These are phyloP conservation scores for Periconia macrospinosa DNA, from an alignment of 2,329 filamentous ascomycete species.

Conservation along the genomic window DNA sequence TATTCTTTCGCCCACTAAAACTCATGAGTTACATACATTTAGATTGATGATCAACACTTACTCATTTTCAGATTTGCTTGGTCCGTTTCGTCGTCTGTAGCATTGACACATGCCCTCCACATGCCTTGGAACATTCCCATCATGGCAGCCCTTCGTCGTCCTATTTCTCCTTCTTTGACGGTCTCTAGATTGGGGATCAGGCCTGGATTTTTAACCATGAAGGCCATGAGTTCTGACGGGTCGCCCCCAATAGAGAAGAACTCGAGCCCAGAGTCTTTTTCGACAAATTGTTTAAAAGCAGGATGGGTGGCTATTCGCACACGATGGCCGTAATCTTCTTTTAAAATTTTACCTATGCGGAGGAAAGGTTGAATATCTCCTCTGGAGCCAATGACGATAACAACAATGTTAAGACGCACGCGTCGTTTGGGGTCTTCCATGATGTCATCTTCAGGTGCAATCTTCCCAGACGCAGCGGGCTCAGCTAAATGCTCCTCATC, in stretches of 20 bases:
- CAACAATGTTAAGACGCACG: conserved; percentile 73
- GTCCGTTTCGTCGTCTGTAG: conserved; percentile 69
- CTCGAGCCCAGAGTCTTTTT: conserved; percentile 71
- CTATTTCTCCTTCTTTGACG: conserved; percentile 73
- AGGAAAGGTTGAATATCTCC: conserved; percentile 83
- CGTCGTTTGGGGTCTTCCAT: conserved; percentile 37
- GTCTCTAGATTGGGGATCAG: conserved; percentile 75
- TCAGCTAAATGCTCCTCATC: conserved; percentile 36
- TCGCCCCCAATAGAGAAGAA: conserved; percentile 82
- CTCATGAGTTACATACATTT: conserved; percentile 9
- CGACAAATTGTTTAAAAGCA: conserved; percentile 74
- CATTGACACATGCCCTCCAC: conserved; percentile 76
- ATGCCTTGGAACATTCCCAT: conserved; percentile 82
- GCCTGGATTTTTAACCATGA: conserved; percentile 84
- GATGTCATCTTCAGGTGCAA: conserved; percentile 34
- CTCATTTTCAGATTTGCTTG: conserved; percentile 61
- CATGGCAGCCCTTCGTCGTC: conserved; percentile 68
- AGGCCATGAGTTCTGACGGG: conserved; percentile 80
- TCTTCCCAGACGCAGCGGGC: conserved; percentile 22
- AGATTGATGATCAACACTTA: conserved; percentile 17
- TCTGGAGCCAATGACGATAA: conserved; percentile 80
- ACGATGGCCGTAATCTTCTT: conserved; percentile 71
- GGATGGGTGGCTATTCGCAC: conserved; percentile 80
- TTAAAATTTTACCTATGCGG: conserved; percentile 71
- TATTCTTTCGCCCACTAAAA: conserved; percentile 56